These are phyloP conservation scores for Linum lewisii DNA, from an alignment of 345 rosid genomes.

Conservation along the genomic window DNA sequence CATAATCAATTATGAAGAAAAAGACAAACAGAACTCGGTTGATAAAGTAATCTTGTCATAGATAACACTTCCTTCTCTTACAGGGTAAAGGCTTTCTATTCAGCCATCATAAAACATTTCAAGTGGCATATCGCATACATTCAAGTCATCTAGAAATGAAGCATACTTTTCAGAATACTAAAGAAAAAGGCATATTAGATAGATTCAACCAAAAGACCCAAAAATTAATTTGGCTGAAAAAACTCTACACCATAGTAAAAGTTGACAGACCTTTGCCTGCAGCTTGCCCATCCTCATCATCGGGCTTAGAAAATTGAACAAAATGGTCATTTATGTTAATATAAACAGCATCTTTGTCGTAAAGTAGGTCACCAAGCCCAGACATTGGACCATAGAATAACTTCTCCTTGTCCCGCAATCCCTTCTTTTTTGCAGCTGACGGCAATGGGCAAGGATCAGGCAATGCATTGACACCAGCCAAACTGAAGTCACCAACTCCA, in stretches of 20 bases:
- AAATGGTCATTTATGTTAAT: slow-evolving; percentile 82
- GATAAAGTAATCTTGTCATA: too few relatives aligned
- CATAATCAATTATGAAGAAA: too few relatives aligned
- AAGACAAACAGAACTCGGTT: too few relatives aligned
- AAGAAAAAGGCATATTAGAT: neutral
- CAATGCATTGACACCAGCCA: slow-evolving; percentile 71
- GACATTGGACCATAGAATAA: slow-evolving; percentile 97
- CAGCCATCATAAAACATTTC: too few relatives aligned
- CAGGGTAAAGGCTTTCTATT: too few relatives aligned
- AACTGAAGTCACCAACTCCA: slow-evolving; percentile 87
- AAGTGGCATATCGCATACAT: too few relatives aligned
- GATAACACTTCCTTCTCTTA: too few relatives aligned
- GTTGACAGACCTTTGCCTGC: slow-evolving; percentile 48
- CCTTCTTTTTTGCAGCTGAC: slow-evolving; percentile 79
- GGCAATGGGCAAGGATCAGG: slow-evolving; percentile 96
- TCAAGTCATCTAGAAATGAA: too few relatives aligned
- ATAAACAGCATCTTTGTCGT: slow-evolving; percentile 97
- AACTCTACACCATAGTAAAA: neutral
- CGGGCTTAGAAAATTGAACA: slow-evolving; percentile 76
- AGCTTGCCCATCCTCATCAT: slow-evolving; percentile 41
- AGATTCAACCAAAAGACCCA: slow-evolving; percentile 2
- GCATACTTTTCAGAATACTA: too few relatives aligned
- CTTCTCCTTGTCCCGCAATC: slow-evolving; percentile 82
- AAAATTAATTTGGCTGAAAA: neutral
- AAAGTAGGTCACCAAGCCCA: slow-evolving; percentile 86